Conservation (phyloP, 805 yeast genomes). For the Yamadazyma laniorum region DNA sequence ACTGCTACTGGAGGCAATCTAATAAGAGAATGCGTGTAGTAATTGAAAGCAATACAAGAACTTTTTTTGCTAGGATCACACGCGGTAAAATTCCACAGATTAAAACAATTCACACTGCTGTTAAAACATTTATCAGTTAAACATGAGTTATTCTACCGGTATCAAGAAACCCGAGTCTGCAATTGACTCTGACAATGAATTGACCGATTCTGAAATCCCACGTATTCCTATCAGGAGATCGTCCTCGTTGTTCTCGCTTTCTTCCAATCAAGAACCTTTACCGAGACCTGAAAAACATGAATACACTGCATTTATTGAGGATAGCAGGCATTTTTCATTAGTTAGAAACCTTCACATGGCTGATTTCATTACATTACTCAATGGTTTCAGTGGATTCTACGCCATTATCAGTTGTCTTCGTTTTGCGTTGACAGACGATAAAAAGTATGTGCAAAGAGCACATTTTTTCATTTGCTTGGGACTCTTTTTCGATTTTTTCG, state of each 20-base stretch:
- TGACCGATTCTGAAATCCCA: slow-evolving; percentile 20
- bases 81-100: not conserved
- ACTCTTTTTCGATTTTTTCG: slow-evolving; percentile 91
- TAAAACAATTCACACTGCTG: not conserved
- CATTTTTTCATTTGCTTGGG: slow-evolving; percentile 89
- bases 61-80: too few relatives aligned
- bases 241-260: slow-evolving; percentile 51
- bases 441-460: slow-evolving; percentile 79
- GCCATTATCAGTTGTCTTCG: slow-evolving; percentile 84
- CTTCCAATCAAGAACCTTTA: slow-evolving; percentile 50
- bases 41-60: too few relatives aligned
- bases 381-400: slow-evolving; percentile 92
- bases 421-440: slow-evolving; percentile 66
- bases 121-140: too few relatives aligned
- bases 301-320: slow-evolving; percentile 75
- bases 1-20: too few relatives aligned
- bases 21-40: too few relatives aligned
- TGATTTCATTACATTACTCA: slow-evolving; percentile 89
- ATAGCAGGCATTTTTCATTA: slow-evolving; percentile 82
- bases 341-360: slow-evolving; percentile 89
- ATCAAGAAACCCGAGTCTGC: slow-evolving; percentile 31
- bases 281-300: slow-evolving; percentile 79
- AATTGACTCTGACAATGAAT: slow-evolving; percentile 35
- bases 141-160: slow-evolving; percentile 19
- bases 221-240: slow-evolving; percentile 44